Evolutionary conservation across 2,329 filamentous ascomycete species (phyloP), one percentile per base, ranked within the genome.

Genomic region (Stachybotrys echinatus): DNA sequence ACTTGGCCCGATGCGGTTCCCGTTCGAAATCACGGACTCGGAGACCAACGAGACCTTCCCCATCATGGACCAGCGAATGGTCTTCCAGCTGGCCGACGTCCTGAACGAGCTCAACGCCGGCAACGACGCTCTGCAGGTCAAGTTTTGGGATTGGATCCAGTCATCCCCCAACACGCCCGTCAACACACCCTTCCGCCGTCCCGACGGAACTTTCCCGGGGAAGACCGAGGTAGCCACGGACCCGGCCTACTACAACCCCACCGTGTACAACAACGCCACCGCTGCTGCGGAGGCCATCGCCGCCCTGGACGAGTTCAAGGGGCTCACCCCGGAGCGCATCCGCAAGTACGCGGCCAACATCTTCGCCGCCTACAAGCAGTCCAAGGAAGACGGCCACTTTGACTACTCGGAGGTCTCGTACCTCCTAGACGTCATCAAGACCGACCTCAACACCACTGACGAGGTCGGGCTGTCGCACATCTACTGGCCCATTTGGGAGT

Each of bases 1-100:
- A 50, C 71, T 74, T 63, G 72, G 72, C 0, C 71, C 71, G 0
- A 74, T 74, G 72, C 65, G 72, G 2, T 70, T 74, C 47, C 71
- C 72, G 0, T 62, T 70, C 21, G 63, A 61, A 42, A 63, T 72
- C 45, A 69, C 63, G 0, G 71, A 73, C 48, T 55, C 65, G 1
- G 67, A 68, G 42, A 70, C 62, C 5, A 72, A 73, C 43, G 65
- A 71, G 49, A 74, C 70, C 0, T 60, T 72, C 5, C 57, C 67
- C 22, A 69, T 73, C 50, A 65, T 66, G 47, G 71, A 74, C 45
- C 71, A 74, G 48, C 64, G 61, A 22, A 67, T 74, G 63, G 65
- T 71, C 2, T 74, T 72, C 39, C 68, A 74, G 54, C 58, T 74
- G 6, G 70, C 65, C 3, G 65, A 64, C 6, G 59, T 63, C n/a